Evolutionary conservation across 2,329 filamentous ascomycete species (phyloP).

Genomic region (Ceratocystis eucalypticola): DNA sequence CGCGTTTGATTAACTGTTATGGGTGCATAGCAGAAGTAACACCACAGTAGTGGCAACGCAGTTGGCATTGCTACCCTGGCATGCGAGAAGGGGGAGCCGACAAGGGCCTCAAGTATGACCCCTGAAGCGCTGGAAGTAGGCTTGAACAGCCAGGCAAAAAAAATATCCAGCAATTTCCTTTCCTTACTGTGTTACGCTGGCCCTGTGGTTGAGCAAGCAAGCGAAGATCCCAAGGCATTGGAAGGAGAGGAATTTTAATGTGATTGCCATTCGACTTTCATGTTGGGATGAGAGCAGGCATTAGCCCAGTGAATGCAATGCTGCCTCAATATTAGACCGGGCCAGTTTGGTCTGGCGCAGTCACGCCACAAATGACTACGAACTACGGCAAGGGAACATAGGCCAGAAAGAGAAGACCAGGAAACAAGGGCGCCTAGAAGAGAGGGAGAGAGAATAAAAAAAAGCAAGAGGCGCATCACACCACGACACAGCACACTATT

Average conservation of each 20-base stretch:
- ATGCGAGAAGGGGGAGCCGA: background rate
- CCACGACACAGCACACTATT: background rate
- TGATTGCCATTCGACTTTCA: slow-evolving; percentile 5
- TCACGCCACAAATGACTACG: background rate
- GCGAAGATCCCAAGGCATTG: background rate
- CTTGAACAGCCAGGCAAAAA: background rate
- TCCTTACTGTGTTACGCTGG: slow-evolving; percentile 4
- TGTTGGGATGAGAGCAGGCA: background rate
- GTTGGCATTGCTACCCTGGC: background rate
- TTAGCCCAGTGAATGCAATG: background rate
- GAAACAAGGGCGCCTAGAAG: background rate
- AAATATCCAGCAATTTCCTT: background rate
- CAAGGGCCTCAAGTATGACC: background rate
- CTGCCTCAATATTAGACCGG: background rate
- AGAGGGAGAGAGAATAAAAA: background rate
- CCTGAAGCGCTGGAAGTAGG: background rate
- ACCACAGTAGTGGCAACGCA: background rate
- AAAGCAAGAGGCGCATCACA: background rate
- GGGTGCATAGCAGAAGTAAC: background rate
- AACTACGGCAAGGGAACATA: too few species aligned
- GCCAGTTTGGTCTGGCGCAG: background rate
- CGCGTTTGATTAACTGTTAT: background rate
- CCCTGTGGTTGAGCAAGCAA: background rate
- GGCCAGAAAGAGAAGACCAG: background rate
- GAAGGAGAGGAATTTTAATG: background rate